Base-by-base conservation (phyloP, 331 rosid genomes). In the Pyracantha coccinea region DNA sequence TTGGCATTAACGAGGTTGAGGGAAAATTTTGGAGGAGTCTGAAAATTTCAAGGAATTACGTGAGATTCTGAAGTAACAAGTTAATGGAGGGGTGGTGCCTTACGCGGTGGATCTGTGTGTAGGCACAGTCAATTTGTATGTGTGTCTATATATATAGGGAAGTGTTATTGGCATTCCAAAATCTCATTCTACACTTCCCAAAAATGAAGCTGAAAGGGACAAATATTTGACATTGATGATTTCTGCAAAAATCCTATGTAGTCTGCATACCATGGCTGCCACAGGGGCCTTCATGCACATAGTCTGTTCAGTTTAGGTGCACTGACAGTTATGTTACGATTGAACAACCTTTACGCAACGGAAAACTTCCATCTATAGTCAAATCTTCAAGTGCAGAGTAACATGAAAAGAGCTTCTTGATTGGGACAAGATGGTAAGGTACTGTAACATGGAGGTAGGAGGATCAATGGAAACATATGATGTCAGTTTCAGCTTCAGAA, bases 11-110 rank as follows among this genome's bases (percentile, higher is more conserved):
- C 11, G 33, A 32, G 75, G 54, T 32, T 20, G 28, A 71, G 11
- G 65, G 66, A 55, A 32, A 38, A 10, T 4, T 68, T 70, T 61
- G 77, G 32, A 33, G 75, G 72, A 71, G 41, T 70, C 20, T 28
- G 25, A 62, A 74, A 66, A 71, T n/a, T 60, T 69, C 14, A 29
- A 21, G 31, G 55, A 45, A 15, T 27, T 58, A 27, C 17, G 52
- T 23, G 55, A 8, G 72, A 29, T 24, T 45, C 6, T 45, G 58
- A 44, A 47, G 23, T 47, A 23, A 14, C 32, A 38, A 25, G 17
- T 7, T 33, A 28, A 55, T 54, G 35, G 12, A 54, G 44, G 38
- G 54, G 54, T 47, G 54, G 54, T 16, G n/a, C 54, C 19, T n/a
- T 16, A 16, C 54, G 54, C 2, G 54, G 54, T 47, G 44, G 44